Base-by-base conservation (phyloP, 805 yeast genomes). In the Yamadazyma insecticola region DNA sequence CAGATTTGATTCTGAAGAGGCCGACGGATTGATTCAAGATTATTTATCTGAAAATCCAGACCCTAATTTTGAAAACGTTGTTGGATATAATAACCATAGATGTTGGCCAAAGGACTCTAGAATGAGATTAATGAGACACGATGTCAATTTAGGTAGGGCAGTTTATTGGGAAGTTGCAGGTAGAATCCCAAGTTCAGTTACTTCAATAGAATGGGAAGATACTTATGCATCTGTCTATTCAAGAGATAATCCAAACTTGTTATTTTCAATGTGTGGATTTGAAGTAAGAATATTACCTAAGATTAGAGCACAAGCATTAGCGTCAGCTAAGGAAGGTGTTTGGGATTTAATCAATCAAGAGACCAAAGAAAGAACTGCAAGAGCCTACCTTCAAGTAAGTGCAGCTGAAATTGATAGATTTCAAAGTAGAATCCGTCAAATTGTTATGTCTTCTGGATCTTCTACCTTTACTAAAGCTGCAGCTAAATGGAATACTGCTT, bases 81-180 rank as follows among this genome's bases (percentile, higher is more conserved):
- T 83, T 21, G 94, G 94, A 0, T 90, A 88, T 55, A 84, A 83
- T 48, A 90, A 87, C 44, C 82, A 83, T 44, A 78, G 78, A 30
- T 88, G 97, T 51, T 92, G 99, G 99, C 96, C 98, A 3, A 64
- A 84, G 26, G 97, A 92, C 51, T 65, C 80, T 13, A 73, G 97
- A 37, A 92, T 92, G 97, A 74, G 87, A 43, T 59, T 92, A 29
- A 79, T 89, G 78, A 70, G 96, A 26, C 81, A 79, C 36, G 98
- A 92, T 59, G 97, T 90, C 4, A 84, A 87, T 43, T 65, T 92
- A 5, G 98, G 97, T 2, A 67, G 92, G 35, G 97, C 97, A 1
- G 82, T 80, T 0, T 86, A 82, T 51, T 87, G 96, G 96, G 97
- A 92, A 53, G 60, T 92, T 21, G 69, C 77, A 24, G 78, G 82